Evolutionary conservation across 2,329 filamentous ascomycete species (phyloP).

Genomic region (Lasiodiplodia theobromae): DNA sequence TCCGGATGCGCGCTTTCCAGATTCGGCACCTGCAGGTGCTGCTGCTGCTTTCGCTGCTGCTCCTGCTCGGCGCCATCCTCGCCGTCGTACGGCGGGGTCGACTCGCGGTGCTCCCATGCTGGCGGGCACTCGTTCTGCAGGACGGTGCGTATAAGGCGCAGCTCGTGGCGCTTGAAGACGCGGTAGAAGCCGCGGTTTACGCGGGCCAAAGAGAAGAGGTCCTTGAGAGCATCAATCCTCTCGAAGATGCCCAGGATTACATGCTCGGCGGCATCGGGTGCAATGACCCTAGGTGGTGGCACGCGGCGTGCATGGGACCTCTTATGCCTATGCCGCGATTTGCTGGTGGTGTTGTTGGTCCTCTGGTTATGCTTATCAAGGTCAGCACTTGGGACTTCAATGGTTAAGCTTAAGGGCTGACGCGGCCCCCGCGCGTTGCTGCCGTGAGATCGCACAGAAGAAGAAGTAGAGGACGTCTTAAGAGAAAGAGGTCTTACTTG

Average conservation of each 20-base stretch:
- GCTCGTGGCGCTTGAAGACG: constrained; percentile 64
- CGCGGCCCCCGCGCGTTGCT: constrained; percentile 9
- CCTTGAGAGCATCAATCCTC: constrained; percentile 57
- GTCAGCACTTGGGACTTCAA: constrained; percentile 11
- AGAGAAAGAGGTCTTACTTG: constrained; percentile 26
- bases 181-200: constrained; percentile 64
- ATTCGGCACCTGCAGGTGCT: constrained; percentile 1
- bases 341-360: not conserved
- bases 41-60: not conserved
- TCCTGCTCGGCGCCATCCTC: constrained; percentile 42
- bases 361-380: constrained; percentile 19
- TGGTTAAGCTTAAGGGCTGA: constrained; percentile 22
- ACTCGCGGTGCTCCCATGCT: constrained; percentile 67
- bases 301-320: constrained; percentile 30
- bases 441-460: constrained; percentile 5
- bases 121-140: constrained; percentile 62
- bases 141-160: constrained; percentile 60
- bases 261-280: constrained; percentile 54
- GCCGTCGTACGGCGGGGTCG: constrained; percentile 58
- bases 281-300: constrained; percentile 42
- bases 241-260: constrained; percentile 61
- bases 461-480: constrained; percentile 18
- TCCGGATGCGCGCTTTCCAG: constrained; percentile 53
- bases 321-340: not conserved
- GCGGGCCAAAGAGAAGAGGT: constrained; percentile 62